Percentiles rank a stretch among this genome's conserved stretches.
Conservation (phyloP, 371 early-diverging fungal species). For the Cokeromyces recurvatus region DNA sequence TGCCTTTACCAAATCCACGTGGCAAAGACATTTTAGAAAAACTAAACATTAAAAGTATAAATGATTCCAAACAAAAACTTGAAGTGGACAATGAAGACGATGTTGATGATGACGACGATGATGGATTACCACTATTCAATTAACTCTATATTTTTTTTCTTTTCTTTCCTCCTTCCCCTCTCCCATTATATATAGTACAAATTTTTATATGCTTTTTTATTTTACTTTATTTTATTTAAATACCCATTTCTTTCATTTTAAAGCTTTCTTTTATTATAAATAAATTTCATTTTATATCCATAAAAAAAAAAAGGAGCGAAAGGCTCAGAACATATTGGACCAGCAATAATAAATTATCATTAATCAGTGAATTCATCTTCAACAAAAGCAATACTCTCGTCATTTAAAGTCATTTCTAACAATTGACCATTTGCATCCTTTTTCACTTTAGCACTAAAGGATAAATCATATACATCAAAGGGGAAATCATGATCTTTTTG, state of each 20-base stretch:
- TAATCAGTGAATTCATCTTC: conserved; percentile 19
- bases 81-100: background rate
- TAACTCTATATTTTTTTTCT: background rate
- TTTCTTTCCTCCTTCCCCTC: too few relatives aligned
- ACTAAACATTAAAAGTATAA: too few relatives aligned
- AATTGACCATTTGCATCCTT: conserved; percentile 36
- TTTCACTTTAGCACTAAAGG: conserved; percentile 36
- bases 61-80: too few relatives aligned
- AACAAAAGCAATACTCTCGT: conserved; percentile 23
- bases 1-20: too few relatives aligned
- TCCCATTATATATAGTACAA: too few relatives aligned
- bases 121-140: background rate
- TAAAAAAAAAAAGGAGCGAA: too few relatives aligned
- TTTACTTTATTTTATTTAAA: too few relatives aligned
- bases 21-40: background rate
- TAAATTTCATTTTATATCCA: too few relatives aligned
- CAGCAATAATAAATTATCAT: conserved; percentile 6
- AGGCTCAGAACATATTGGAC: background rate
- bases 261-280: too few relatives aligned
- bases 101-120: background rate
- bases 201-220: too few relatives aligned
- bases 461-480: conserved; percentile 40
- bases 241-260: too few relatives aligned
- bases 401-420: conserved; percentile 25
- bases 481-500: conserved; percentile 29